Evolutionary conservation across 495 filamentous ascomycete genomes (phyloP).

Genomic region (Ramalina peruviana): DNA sequence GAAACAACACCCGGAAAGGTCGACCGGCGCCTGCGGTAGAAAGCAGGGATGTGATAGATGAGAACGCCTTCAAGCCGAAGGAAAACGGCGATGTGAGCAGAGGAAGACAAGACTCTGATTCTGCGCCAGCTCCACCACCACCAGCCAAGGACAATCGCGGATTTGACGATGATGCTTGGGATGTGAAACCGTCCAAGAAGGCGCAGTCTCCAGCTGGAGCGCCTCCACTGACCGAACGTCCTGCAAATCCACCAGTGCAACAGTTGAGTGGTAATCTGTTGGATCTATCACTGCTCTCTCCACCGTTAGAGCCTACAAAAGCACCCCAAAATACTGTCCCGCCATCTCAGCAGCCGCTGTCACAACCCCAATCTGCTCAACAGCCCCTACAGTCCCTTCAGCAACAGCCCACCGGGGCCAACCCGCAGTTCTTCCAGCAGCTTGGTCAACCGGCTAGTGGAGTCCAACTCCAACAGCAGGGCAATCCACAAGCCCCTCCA

Average conservation of each 20-base stretch:
- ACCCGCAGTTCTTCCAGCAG: constrained; percentile 29
- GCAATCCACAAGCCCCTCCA: constrained; percentile 15
- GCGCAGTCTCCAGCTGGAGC: constrained; percentile 14
- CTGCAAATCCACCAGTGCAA: constrained; percentile 19
- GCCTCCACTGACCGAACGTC: constrained; percentile 9
- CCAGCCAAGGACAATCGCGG: constrained; percentile 35
- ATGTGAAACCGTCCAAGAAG: constrained; percentile 79
- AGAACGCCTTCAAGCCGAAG: constrained; percentile 67
- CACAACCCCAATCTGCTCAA: constrained; percentile 28
- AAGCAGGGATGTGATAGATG: constrained; percentile 73
- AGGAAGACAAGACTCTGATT: constrained; percentile 26
- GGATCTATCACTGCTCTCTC: constrained; percentile 62
- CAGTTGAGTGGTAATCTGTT: constrained; percentile 58
- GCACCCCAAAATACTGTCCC: constrained; percentile 34
- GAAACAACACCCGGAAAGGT: constrained; percentile 92
- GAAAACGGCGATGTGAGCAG: constrained; percentile 24
- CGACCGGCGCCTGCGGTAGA: constrained; percentile 73
- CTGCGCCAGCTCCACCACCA: constrained; percentile 38
- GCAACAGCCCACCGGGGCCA: constrained; percentile 38
- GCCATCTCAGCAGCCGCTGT: constrained; percentile 23
- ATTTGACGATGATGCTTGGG: constrained; percentile 97
- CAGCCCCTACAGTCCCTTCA: constrained; percentile 32
- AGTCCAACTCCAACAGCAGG: constrained; percentile 7
- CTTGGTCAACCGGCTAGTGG: constrained; percentile 26
- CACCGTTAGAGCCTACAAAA: constrained; percentile 62